These are phyloP conservation scores for Saccharomycopsis crataegensis DNA, from an alignment of 1,139 yeast genomes.

Conservation along the genomic window DNA sequence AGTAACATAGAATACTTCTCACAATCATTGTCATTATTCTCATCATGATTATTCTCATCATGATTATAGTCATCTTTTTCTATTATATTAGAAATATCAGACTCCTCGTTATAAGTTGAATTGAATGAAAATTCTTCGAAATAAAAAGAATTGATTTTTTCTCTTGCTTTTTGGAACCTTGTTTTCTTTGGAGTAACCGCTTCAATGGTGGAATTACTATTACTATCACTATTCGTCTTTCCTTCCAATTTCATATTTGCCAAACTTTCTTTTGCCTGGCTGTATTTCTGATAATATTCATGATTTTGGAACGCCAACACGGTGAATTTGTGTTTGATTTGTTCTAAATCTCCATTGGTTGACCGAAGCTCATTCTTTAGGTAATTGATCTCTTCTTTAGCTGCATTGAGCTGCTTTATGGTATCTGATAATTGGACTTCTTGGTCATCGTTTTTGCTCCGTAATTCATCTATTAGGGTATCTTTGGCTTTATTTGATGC, in stretches of 20 bases:
- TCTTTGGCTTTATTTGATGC: neutral
- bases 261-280: neutral
- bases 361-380: slow-evolving; percentile 7
- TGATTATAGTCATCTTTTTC: too few relatives aligned
- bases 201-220: neutral
- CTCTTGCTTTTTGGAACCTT: neutral
- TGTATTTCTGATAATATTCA: slow-evolving; percentile 4
- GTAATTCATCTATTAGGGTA: neutral
- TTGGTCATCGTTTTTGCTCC: neutral
- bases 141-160: slow-evolving; percentile 2
- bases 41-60: neutral
- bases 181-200: neutral
- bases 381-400: neutral
- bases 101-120: slow-evolving; percentile 2
- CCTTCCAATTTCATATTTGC: neutral
- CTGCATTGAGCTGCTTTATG: neutral
- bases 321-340: slow-evolving; percentile 17
- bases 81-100: too few relatives aligned
- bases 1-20: too few relatives aligned
- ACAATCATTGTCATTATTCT: neutral
- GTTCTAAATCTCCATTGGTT: slow-evolving; percentile 12
- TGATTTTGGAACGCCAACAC: slow-evolving; percentile 15
- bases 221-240: neutral
- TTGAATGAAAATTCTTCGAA: slow-evolving; percentile 9
- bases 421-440: neutral